A percentile compares a stretch with the other conserved stretches of the same genome.
These are phyloP conservation scores for Termitomyces titanicus DNA, from an alignment of 768 basidiomycete genomes.

Conservation along the genomic window DNA sequence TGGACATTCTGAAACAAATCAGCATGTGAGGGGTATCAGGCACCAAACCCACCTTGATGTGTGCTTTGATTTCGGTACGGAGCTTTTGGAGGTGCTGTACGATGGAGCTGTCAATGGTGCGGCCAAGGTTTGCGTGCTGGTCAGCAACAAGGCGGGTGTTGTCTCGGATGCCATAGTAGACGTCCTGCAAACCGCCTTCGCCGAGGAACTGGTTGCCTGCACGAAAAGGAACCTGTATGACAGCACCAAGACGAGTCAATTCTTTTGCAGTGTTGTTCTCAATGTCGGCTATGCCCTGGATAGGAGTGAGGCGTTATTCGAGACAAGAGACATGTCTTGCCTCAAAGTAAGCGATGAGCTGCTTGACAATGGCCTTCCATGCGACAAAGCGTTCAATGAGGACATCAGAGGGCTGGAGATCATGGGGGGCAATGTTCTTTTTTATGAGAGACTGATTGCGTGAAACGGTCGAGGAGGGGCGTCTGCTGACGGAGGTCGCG, in stretches of 20 bases:
- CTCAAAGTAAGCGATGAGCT: conserved; percentile 90
- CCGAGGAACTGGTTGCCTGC: conserved; percentile 97
- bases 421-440: conserved; percentile 88
- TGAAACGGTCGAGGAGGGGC: conserved; percentile 71
- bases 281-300: conserved; percentile 67
- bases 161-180: conserved; percentile 90
- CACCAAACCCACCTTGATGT: conserved; percentile 72
- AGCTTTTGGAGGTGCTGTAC: conserved; percentile 97
- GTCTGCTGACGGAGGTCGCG: conserved; percentile 69
- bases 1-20: conserved; percentile 65
- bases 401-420: conserved; percentile 90
- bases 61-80: conserved; percentile 93
- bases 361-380: conserved; percentile 97
- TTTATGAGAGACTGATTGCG: conserved; percentile 87
- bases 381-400: conserved; percentile 93
- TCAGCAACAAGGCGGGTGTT: conserved; percentile 92
- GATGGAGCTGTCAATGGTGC: conserved; percentile 95
- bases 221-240: conserved; percentile 96
- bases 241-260: conserved; percentile 87
- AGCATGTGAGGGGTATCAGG: too few relatives aligned
- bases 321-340: conserved; percentile 14
- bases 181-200: conserved; percentile 96
- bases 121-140: conserved; percentile 93
- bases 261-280: conserved; percentile 94
- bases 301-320: not conserved